These are phyloP conservation scores for Solanum rostratum DNA, from an alignment of 257 asterid genomes.

Conservation along the genomic window DNA sequence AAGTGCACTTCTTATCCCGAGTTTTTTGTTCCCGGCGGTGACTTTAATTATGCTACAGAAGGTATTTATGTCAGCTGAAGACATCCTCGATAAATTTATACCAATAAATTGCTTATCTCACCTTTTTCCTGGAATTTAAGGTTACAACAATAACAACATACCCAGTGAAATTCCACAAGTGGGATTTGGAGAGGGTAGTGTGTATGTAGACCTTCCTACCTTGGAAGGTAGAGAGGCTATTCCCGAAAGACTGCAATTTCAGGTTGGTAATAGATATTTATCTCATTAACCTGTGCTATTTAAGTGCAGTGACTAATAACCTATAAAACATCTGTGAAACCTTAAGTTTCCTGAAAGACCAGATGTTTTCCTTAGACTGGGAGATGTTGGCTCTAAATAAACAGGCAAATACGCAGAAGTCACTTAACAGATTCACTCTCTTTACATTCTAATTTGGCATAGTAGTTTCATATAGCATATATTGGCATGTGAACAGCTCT, in stretches of 20 bases:
- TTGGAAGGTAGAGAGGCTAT: not conserved
- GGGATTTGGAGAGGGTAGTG: not conserved
- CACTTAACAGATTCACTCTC: not conserved
- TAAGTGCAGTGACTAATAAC: not conserved
- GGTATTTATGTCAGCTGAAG: not conserved
- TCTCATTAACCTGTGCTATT: not conserved
- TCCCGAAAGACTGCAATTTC: not conserved
- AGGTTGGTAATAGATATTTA: not conserved
- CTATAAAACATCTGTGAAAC: not conserved
- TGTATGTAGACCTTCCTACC: not conserved
- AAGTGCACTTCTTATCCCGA: not conserved
- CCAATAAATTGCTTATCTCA: not conserved
- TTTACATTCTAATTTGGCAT: too few relatives aligned
- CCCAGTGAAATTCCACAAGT: not conserved
- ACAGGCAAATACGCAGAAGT: not conserved
- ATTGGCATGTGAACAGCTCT: not conserved
- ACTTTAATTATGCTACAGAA: not conserved
- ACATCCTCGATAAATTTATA: not conserved
- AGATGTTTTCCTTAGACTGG: not conserved
- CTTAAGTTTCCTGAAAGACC: not conserved
- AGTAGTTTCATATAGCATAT: not conserved
- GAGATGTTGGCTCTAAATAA: not conserved
- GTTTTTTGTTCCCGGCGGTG: not conserved
- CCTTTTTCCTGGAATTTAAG: not conserved
- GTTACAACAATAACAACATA: not conserved